Base-by-base conservation (phyloP, 2,329 filamentous ascomycete species). In the Pyrenophora graminea region DNA sequence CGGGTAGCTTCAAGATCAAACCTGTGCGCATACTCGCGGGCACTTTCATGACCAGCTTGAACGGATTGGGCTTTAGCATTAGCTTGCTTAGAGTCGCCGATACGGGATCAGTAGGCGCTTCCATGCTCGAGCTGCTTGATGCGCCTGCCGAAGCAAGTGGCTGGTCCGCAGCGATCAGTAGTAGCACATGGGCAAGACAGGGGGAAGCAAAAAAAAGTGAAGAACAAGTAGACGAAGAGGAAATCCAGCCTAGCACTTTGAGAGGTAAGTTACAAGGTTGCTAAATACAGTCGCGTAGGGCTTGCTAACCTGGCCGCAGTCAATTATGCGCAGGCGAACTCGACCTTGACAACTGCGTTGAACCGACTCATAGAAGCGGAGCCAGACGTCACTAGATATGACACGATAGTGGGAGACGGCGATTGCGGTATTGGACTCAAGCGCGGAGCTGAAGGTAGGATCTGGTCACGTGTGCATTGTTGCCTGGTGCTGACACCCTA, bases 341-440 rank as follows among this genome's bases (percentile, higher is more conserved):
- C 77, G 44, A 79, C 77, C 19, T 76, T 88, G 34, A 77, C 74
- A 34, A 74, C 76, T 27, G 86, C 79, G 15, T 76, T 91, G 13
- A 75, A 87, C 41, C 79, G 77, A 31, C 76, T 91, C 12, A 81
- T 90, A 55, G 79, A 77, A 0, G 86, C 80, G 1, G 87, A 90
- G 64, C 80, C 84, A 7, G 80, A 86, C 36, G 77, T 89, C 47
- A 89, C 87, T 9, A 81, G 77, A 47, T 89, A 82, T 66, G 87
- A 89, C 67, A 95, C 90, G 0, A 84, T 94, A 10, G 90, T 96
- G 19, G 91, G 91, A 36, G 91, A 96, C 68, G 91, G 91, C 39
- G 91, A 96, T 74, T 96, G 91, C 66, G 91, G 91, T 8, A 89
- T 91, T 51, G 90, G 90, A 4, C 78, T 96, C 55, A 91, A 90